phyloP scores from a whole-genome alignment of 768 basidiomycete species.

The Stropharia rugosoannulata region DNA sequence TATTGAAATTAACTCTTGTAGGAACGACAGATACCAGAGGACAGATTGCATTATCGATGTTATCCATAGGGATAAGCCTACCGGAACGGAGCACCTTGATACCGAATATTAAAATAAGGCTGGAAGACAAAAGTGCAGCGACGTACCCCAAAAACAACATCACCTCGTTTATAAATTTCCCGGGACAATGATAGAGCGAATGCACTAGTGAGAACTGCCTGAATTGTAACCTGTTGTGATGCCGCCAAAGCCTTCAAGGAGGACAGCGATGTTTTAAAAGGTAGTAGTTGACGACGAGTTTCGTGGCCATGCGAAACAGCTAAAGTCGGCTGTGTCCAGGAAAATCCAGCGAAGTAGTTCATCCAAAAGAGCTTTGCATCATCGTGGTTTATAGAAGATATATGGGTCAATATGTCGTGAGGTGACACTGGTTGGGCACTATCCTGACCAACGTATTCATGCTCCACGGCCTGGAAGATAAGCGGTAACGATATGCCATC shows the following conservation, averaged over 20 bases:
- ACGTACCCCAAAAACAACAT: conserved; percentile 34
- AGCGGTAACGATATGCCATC: conserved; percentile 32
- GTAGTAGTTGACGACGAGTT: conserved; percentile 10
- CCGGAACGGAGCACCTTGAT: conserved; percentile 35
- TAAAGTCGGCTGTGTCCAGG: conserved; percentile 19
- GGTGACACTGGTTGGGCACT: conserved; percentile 6
- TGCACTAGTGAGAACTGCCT: conserved; percentile 29
- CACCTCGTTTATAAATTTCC: conserved; percentile 22
- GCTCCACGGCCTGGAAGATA: conserved; percentile 26
- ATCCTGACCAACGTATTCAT: conserved; percentile 16
- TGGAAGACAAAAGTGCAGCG: background rate
- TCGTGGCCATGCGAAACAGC: background rate
- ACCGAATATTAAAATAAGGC: background rate
- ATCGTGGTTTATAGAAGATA: conserved; percentile 19
- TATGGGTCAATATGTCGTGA: conserved; percentile 22
- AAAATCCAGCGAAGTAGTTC: conserved; percentile 23
- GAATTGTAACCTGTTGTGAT: conserved; percentile 28
- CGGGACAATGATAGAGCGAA: conserved; percentile 26
- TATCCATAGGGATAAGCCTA: conserved; percentile 27
- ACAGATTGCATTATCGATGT: conserved; percentile 25
- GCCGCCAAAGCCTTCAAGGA: conserved; percentile 23
- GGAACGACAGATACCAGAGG: conserved; percentile 33
- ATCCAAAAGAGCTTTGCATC: conserved; percentile 28
- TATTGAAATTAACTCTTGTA: conserved; percentile 23
- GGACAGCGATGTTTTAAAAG: conserved; percentile 22